phyloP scores from a whole-genome alignment of 1,284 basidiomycete genomes.

The Takashimella tepidaria region DNA sequence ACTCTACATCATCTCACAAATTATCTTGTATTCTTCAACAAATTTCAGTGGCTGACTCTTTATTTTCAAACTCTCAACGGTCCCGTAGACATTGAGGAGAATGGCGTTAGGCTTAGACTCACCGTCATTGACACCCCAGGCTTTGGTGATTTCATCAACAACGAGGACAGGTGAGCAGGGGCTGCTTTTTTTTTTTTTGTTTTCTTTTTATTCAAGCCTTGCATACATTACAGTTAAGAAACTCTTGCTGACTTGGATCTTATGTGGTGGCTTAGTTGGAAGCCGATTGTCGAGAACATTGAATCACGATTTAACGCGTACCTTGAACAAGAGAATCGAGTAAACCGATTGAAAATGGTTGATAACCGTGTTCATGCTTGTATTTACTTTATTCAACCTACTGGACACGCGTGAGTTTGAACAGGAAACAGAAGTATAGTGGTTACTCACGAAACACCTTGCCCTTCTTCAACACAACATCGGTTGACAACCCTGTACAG shows the following conservation, averaged over 20 bases:
- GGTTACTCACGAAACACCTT: no score
- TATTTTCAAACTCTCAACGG: no score
- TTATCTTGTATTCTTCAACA: background rate
- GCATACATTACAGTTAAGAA: no score
- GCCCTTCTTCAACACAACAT: no score
- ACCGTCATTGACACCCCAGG: constrained; percentile 98
- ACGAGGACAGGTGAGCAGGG: constrained; percentile 84
- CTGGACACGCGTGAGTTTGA: constrained; percentile 83
- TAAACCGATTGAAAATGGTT: constrained; percentile 59
- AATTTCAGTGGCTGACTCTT: constrained; percentile 25
- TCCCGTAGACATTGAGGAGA: constrained; percentile 88
- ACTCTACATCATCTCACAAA: no score
- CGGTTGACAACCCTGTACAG: constrained; percentile 48
- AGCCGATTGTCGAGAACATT: constrained; percentile 94
- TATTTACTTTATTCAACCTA: constrained; percentile 96
- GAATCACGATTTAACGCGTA: constrained; percentile 94
- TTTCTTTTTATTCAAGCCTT: no score
- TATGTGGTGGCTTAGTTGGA: no score
- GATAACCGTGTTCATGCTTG: constrained; percentile 59
- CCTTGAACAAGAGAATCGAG: constrained; percentile 94
- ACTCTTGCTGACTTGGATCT: no score
- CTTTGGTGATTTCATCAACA: constrained; percentile 97
- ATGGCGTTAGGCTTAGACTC: constrained; percentile 84
- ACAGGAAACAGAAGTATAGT: background rate
- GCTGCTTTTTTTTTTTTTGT: no score